Percentiles rank a stretch among this genome's conserved stretches.
Evolutionary conservation across 768 basidiomycete genomes (phyloP).

Genomic region (Kwoniella bestiolae): DNA sequence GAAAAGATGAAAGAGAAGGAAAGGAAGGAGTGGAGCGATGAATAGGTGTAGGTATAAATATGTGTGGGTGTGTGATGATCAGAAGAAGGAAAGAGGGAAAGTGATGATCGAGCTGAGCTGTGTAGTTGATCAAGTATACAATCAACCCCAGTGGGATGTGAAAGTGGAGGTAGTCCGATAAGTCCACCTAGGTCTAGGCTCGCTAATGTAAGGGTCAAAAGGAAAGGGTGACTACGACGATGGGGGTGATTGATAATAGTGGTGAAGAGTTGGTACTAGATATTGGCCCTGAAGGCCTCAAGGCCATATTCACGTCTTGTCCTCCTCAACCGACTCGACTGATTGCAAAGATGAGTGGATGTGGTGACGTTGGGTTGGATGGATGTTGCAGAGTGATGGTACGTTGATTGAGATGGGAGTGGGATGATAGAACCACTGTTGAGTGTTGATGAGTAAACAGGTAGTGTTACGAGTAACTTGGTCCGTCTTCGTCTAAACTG

Average conservation of each 20-base stretch:
- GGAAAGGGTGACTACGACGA: neutral
- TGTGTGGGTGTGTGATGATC: neutral
- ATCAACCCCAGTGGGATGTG: neutral
- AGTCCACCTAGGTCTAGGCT: constrained; percentile 1
- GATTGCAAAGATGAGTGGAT: too few relatives aligned
- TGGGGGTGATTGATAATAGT: neutral
- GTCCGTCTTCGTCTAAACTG: neutral
- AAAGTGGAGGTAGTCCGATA: constrained; percentile 1
- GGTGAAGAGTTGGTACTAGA: constrained; percentile 1
- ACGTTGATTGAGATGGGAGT: neutral
- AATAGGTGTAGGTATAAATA: neutral
- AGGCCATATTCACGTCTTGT: constrained; percentile 1
- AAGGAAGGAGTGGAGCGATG: neutral
- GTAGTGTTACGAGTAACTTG: neutral
- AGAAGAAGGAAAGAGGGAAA: constrained; percentile 4
- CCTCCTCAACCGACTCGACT: neutral
- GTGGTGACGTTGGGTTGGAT: too few relatives aligned
- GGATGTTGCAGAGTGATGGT: too few relatives aligned
- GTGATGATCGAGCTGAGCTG: too few relatives aligned
- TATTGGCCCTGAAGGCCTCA: constrained; percentile 6
- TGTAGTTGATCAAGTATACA: too few relatives aligned
- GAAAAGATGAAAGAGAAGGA: neutral
- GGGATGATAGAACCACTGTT: neutral
- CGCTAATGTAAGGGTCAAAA: neutral
- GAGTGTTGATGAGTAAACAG: neutral